Conservation (phyloP, 257 asterid genomes). For the Fraxinus quadrangulata region DNA sequence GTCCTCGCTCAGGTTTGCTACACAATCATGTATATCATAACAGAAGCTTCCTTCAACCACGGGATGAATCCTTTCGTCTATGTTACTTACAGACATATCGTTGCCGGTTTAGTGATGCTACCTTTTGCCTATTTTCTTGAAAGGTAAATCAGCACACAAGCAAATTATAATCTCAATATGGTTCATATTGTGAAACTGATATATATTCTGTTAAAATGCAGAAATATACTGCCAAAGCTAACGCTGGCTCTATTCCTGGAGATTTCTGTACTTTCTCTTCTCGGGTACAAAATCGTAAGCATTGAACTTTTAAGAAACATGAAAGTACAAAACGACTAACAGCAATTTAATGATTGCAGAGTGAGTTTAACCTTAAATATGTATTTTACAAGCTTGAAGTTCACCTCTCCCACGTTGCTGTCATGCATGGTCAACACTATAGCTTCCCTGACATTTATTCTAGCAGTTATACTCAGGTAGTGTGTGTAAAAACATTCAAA, state of each 20-base stretch:
- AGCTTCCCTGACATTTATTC: slow-evolving; percentile 66
- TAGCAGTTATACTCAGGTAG: slow-evolving; percentile 74
- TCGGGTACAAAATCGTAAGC: slow-evolving; percentile 50
- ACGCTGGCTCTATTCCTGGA: slow-evolving; percentile 52
- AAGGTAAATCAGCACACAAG: slow-evolving; percentile 37
- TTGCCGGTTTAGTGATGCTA: slow-evolving; percentile 48
- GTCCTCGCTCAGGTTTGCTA: slow-evolving; percentile 55
- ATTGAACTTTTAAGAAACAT: not conserved
- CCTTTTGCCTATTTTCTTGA: slow-evolving; percentile 79
- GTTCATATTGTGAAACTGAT: not conserved
- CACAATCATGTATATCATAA: slow-evolving; percentile 60
- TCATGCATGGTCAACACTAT: slow-evolving; percentile 69
- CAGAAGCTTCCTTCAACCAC: slow-evolving; percentile 76
- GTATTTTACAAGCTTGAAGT: slow-evolving; percentile 64
- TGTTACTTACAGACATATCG: slow-evolving; percentile 59
- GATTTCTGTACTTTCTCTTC: slow-evolving; percentile 59
- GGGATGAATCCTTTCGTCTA: slow-evolving; percentile 79
- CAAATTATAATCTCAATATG: not conserved
- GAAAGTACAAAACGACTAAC: not conserved
- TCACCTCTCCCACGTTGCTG: slow-evolving; percentile 65
- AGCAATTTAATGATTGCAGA: slow-evolving; percentile 37
- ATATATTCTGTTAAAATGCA: slow-evolving; percentile 33
- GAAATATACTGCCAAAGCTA: slow-evolving; percentile 60
- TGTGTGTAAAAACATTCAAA: too few relatives aligned
- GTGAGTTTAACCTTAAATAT: slow-evolving; percentile 70